A percentile compares a stretch with the other conserved stretches of the same genome.
Conservation (phyloP, 106 monocot species). For the Acorus calamus region DNA sequence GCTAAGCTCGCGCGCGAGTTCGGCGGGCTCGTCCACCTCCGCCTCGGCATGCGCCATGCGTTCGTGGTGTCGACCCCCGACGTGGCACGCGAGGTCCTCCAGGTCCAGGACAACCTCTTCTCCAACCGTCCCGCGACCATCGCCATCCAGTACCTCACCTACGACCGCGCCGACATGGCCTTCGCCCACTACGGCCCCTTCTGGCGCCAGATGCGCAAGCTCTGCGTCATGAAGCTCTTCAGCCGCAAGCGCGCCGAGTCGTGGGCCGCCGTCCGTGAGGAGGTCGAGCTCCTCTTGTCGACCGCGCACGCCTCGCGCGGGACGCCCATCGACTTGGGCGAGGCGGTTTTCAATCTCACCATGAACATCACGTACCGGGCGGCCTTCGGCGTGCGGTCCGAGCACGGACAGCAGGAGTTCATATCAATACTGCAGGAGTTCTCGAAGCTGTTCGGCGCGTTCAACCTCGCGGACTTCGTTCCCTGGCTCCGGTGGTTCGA, state of each 20-base stretch:
- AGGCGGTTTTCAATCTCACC: slow-evolving; percentile 60
- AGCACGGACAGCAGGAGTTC: slow-evolving; percentile 44
- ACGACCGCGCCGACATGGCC: slow-evolving; percentile 91
- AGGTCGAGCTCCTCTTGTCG: slow-evolving; percentile 30
- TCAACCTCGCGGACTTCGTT: slow-evolving; percentile 83
- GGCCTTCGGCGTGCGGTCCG: slow-evolving; percentile 49
- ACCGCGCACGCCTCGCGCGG: slow-evolving; percentile 4
- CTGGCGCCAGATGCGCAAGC: slow-evolving; percentile 99
- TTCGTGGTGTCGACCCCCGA: slow-evolving; percentile 81
- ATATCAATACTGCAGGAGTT: slow-evolving; percentile 76
- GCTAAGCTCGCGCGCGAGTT: slow-evolving; percentile 44
- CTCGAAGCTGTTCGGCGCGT: slow-evolving; percentile 78
- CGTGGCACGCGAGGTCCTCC: slow-evolving; percentile 69
- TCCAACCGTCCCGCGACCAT: slow-evolving; percentile 75
- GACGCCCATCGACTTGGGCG: slow-evolving; percentile 53
- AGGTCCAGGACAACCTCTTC: slow-evolving; percentile 68
- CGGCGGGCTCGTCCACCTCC: slow-evolving; percentile 70
- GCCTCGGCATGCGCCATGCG: slow-evolving; percentile 57
- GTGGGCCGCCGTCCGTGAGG: slow-evolving; percentile 81
- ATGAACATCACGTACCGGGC: slow-evolving; percentile 74
- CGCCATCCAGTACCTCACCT: slow-evolving; percentile 82
- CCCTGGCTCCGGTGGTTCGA: slow-evolving; percentile 69
- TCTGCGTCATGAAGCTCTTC: slow-evolving; percentile 88
- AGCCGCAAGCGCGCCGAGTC: slow-evolving; percentile 79
- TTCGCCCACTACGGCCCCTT: slow-evolving; percentile 96